These are phyloP conservation scores for Tinospora cordifolia DNA, from an alignment of 164 flowering plant species.

Conservation along the genomic window DNA sequence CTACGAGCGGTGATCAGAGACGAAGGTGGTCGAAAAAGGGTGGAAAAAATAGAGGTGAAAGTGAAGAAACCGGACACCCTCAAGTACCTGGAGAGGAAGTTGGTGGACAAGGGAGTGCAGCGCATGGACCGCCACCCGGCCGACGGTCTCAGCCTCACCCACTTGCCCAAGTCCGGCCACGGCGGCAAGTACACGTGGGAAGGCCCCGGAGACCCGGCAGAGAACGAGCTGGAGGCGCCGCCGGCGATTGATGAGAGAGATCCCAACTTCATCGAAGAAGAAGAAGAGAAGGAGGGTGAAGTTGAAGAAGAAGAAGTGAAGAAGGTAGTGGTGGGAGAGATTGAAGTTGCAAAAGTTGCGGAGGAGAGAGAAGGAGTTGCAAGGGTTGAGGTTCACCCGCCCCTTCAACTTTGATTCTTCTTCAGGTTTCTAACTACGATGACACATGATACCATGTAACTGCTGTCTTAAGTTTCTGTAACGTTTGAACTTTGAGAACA, in stretches of 20 bases:
- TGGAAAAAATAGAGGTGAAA: slow-evolving; percentile 37
- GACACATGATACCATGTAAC: too few relatives aligned
- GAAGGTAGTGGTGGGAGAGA: slow-evolving; percentile 35
- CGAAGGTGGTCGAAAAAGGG: slow-evolving; percentile 49
- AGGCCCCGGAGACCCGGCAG: slow-evolving; percentile 39
- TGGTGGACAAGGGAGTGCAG: slow-evolving; percentile 54
- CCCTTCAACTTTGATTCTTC: slow-evolving; percentile 6
- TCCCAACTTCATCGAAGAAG: slow-evolving; percentile 64
- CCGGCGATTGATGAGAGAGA: slow-evolving; percentile 61
- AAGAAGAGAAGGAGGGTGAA: slow-evolving; percentile 30
- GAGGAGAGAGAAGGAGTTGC: slow-evolving; percentile 49
- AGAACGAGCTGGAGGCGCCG: slow-evolving; percentile 31
- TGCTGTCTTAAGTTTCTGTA: too few relatives aligned
- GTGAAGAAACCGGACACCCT: slow-evolving; percentile 42
- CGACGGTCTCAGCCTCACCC: slow-evolving; percentile 26
- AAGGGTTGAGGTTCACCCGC: slow-evolving; percentile 56
- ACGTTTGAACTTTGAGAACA: too few relatives aligned
- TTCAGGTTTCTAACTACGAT: too few relatives aligned
- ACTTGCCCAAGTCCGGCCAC: slow-evolving; percentile 49
- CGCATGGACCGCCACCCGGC: slow-evolving; percentile 69
- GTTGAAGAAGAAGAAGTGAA: slow-evolving; percentile 23
- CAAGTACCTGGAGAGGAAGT: slow-evolving; percentile 57
- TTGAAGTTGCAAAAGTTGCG: slow-evolving; percentile 56
- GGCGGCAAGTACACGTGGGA: slow-evolving; percentile 97
- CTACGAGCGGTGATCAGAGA: slow-evolving; percentile 27